Percentiles rank a stretch among this genome's conserved stretches.
Conservation (phyloP, 257 asterid species). For the Cruciata laevipes region DNA sequence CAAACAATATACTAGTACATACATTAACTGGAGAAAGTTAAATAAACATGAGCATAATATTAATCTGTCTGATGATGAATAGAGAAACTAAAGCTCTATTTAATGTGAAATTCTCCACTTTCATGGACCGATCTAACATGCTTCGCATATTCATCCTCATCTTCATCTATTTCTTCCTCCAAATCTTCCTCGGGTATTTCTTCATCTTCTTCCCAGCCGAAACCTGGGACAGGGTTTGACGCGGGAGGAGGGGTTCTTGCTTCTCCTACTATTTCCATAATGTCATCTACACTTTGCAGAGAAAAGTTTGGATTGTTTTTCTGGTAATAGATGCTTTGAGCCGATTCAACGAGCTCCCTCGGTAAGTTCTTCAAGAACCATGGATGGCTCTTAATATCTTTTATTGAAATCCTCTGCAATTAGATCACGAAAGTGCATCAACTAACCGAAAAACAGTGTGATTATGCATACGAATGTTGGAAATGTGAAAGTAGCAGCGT, state of each 20-base stretch:
- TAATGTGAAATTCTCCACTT: slow-evolving; percentile 58
- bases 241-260: slow-evolving; percentile 47
- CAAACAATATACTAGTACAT: background rate
- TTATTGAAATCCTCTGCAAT: slow-evolving; percentile 52
- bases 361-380: slow-evolving; percentile 60
- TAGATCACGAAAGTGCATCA: background rate
- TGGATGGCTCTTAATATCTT: slow-evolving; percentile 61
- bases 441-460: background rate
- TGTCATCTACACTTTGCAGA: slow-evolving; percentile 37
- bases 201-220: slow-evolving; percentile 50
- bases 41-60: background rate
- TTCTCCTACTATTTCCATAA: slow-evolving; percentile 34
- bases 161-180: slow-evolving; percentile 38
- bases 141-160: slow-evolving; percentile 51
- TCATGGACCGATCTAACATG: slow-evolving; percentile 71
- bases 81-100: slow-evolving; percentile 10
- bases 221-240: slow-evolving; percentile 44
- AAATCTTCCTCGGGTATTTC: slow-evolving; percentile 39
- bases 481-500: background rate
- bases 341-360: slow-evolving; percentile 19
- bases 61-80: background rate
- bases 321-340: slow-evolving; percentile 50
- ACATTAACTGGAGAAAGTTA: background rate
- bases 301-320: slow-evolving; percentile 55
- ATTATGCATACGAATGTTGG: no score